Evolutionary conservation across 768 basidiomycete species (phyloP).

Genomic region (Panaeolus cyanescens): DNA sequence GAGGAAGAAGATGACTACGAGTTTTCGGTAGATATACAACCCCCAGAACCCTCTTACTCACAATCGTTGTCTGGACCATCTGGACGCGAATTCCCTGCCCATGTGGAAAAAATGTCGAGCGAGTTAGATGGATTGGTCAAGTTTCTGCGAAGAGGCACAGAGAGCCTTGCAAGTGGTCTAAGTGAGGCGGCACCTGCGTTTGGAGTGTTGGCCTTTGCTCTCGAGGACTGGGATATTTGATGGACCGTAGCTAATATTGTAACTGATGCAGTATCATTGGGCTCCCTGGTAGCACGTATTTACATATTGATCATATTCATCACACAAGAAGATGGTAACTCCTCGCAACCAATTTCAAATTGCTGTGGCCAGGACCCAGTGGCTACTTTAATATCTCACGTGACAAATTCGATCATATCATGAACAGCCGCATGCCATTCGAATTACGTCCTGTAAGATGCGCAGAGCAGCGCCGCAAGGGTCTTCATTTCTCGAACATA

Average conservation of each 20-base stretch:
- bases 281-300: too few species aligned
- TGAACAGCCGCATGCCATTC: neutral
- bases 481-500: neutral
- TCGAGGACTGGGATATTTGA: conserved; percentile 78
- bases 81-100: conserved; percentile 49
- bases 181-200: conserved; percentile 64
- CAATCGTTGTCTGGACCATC: conserved; percentile 22
- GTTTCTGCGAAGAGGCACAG: conserved; percentile 69
- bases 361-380: too few species aligned
- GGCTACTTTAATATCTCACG: too few species aligned
- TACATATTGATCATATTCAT: neutral
- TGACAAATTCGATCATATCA: conserved; percentile 20
- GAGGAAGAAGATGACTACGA: conserved; percentile 52
- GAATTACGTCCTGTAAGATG: neutral
- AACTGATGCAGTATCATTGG: too few species aligned
- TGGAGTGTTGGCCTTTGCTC: conserved; percentile 69
- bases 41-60: conserved; percentile 20
- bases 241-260: neutral
- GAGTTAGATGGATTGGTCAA: conserved; percentile 75
- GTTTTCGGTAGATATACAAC: conserved; percentile 27
- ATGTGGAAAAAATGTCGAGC: conserved; percentile 62
- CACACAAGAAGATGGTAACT: too few species aligned
- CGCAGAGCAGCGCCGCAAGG: neutral
- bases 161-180: conserved; percentile 64
- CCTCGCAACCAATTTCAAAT: too few species aligned